phyloP scores from a whole-genome alignment of 108 stramenopile genomes.

The Pseudonitzschia delicatissima region DNA sequence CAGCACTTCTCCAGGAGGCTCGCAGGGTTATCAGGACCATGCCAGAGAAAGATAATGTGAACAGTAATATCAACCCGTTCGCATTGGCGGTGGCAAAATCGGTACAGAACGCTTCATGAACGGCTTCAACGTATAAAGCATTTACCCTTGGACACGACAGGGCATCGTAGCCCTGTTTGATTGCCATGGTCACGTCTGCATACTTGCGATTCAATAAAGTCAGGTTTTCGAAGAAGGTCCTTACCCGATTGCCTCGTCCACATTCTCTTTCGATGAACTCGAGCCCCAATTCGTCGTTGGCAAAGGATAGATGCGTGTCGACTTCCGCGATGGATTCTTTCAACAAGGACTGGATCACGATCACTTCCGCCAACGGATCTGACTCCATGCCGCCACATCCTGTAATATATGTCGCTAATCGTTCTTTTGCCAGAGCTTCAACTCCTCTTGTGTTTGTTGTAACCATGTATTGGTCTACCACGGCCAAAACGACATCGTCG shows the following conservation, averaged over 20 bases:
- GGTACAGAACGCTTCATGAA: conserved; percentile 24
- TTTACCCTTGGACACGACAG: conserved; percentile 18
- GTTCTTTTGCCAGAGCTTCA: background rate
- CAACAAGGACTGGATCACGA: background rate
- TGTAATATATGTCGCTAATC: conserved; percentile 5
- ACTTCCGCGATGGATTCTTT: background rate
- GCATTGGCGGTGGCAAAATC: conserved; percentile 19
- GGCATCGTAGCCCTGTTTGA: background rate
- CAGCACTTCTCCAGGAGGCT: conserved; percentile 18
- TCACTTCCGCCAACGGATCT: conserved; percentile 14
- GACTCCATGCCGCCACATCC: background rate
- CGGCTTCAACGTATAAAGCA: conserved; percentile 18
- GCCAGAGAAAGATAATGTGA: conserved; percentile 10
- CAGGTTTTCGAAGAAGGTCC: conserved; percentile 11
- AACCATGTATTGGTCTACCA: background rate
- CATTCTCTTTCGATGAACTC: background rate
- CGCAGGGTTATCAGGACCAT: conserved; percentile 21
- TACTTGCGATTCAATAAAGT: conserved; percentile 3
- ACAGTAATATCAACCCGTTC: conserved; percentile 15
- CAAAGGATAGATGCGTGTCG: background rate
- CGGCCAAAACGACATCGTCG: conserved; percentile 4
- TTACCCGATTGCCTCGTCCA: conserved; percentile 4
- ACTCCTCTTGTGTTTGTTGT: background rate
- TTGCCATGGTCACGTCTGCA: background rate
- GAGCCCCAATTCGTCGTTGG: background rate